These are phyloP conservation scores for Pelargonium australe DNA, from an alignment of 441 rosid species.

Conservation along the genomic window DNA sequence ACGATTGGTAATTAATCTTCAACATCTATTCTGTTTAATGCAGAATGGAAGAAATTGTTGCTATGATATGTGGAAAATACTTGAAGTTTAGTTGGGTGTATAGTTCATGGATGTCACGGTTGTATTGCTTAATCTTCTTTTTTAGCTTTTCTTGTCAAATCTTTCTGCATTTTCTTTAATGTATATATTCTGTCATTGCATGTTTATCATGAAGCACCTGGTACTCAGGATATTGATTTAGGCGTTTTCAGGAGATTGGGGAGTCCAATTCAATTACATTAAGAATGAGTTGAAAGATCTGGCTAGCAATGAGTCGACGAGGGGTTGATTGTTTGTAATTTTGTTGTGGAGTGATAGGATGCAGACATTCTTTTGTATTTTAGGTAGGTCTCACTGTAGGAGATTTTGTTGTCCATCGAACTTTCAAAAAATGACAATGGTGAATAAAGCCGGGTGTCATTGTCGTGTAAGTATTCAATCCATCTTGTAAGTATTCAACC, in stretches of 20 bases:
- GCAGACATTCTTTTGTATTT: background rate
- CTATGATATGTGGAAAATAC: background rate
- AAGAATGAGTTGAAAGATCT: background rate
- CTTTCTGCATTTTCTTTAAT: background rate
- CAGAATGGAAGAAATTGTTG: background rate
- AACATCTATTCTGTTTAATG: background rate
- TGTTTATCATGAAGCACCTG: background rate
- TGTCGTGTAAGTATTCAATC: too few relatives aligned
- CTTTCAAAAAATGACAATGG: too few relatives aligned
- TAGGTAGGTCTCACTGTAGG: too few relatives aligned
- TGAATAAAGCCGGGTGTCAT: too few relatives aligned
- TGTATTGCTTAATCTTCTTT: background rate
- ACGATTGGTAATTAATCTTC: constrained; percentile 52
- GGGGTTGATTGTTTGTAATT: background rate
- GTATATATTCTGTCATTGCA: background rate
- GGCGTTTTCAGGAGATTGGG: too few relatives aligned
- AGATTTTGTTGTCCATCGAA: too few relatives aligned
- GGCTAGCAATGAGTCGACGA: background rate
- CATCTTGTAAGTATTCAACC: too few relatives aligned
- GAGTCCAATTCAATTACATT: background rate
- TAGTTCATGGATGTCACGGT: background rate
- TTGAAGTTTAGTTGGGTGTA: background rate
- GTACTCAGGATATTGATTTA: background rate
- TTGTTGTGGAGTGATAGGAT: background rate
- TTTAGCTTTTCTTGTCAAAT: background rate